Conservation (phyloP, 1,284 basidiomycete genomes). For the Ustilago esculenta region DNA sequence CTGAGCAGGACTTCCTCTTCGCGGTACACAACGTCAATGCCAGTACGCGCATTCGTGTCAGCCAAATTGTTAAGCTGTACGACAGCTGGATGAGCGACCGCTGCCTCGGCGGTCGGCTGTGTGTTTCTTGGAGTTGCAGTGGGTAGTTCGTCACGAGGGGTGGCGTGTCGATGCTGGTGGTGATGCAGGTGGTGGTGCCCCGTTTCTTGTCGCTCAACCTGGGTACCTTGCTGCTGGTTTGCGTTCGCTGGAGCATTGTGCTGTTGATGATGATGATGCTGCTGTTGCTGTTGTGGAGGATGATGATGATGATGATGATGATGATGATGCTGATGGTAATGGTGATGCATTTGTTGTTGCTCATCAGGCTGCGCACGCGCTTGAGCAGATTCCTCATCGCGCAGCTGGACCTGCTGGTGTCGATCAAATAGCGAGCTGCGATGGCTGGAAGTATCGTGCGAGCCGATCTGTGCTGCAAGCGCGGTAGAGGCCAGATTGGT, state of each 20-base stretch:
- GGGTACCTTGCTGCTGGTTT: constrained; percentile 6
- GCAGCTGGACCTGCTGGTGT: constrained; percentile 5
- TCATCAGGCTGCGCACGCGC: constrained; percentile 6
- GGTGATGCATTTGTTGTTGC: constrained; percentile 9
- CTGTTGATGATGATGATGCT: constrained; percentile 12
- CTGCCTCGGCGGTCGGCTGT: constrained; percentile 18
- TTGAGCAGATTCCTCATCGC: constrained; percentile 2
- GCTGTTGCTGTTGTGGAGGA: constrained; percentile 28
- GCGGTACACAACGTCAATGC: constrained; percentile 72
- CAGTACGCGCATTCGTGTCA: constrained; percentile 28
- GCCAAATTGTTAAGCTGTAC: constrained; percentile 40
- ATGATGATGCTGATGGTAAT: constrained; percentile 12
- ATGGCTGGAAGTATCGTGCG: constrained; percentile 4
- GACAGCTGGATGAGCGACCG: constrained; percentile 28
- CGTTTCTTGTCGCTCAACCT: constrained; percentile 4
- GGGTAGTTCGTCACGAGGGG: constrained; percentile 17
- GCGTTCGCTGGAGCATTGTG: constrained; percentile 1
- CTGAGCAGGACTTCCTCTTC: constrained; percentile 94
- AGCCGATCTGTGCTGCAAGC: constrained; percentile 37
- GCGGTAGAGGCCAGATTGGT: constrained; percentile 34
- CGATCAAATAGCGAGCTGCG: constrained; percentile 19
- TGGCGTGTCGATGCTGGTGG: constrained; percentile 5
- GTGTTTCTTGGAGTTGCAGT: constrained; percentile 7
- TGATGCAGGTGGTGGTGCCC: constrained; percentile 8
- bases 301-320: constrained; percentile 27